Percentiles rank a stretch among this genome's conserved stretches.
Conservation (phyloP, 2,329 filamentous ascomycete genomes). For the Colletotrichum abscissum region DNA sequence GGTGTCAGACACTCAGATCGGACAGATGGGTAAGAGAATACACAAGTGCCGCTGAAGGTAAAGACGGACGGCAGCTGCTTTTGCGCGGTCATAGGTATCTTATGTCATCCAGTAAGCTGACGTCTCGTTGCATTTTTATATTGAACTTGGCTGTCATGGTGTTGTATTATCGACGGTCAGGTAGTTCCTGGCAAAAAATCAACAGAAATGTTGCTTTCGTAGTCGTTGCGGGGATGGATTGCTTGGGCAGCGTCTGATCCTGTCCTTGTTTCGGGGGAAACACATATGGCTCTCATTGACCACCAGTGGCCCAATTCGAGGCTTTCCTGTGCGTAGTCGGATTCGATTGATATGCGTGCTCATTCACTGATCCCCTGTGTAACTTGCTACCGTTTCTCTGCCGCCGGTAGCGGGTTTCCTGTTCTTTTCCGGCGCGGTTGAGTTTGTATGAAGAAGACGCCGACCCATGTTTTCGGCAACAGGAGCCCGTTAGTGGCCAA, state of each 20-base stretch:
- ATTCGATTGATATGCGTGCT: conserved; percentile 9
- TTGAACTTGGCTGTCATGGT: not conserved
- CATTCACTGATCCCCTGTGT: not conserved
- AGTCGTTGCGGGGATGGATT: not conserved
- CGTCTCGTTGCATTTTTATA: not conserved
- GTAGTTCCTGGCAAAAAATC: not conserved
- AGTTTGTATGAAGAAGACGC: not conserved
- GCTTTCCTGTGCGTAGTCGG: conserved; percentile 4
- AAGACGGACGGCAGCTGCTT: not conserved
- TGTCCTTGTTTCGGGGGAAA: conserved; percentile 12
- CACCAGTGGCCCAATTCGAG: not conserved
- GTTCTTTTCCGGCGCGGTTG: conserved; percentile 9
- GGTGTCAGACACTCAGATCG: not conserved
- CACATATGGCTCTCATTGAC: not conserved
- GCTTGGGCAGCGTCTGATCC: not conserved
- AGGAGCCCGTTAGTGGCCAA: not conserved
- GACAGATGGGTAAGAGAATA: not conserved
- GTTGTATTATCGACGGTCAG: not conserved
- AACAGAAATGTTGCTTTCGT: not conserved
- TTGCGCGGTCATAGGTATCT: not conserved
- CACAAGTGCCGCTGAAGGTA: not conserved
- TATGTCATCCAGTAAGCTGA: conserved; percentile 17
- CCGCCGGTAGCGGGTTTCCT: conserved; percentile 15
- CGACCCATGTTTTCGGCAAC: not conserved
- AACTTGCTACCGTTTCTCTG: not conserved